Evolutionary conservation across 306 rosid genomes (phyloP), one percentile per base, ranked within the genome.

Genomic region (Cicer bijugum): DNA sequence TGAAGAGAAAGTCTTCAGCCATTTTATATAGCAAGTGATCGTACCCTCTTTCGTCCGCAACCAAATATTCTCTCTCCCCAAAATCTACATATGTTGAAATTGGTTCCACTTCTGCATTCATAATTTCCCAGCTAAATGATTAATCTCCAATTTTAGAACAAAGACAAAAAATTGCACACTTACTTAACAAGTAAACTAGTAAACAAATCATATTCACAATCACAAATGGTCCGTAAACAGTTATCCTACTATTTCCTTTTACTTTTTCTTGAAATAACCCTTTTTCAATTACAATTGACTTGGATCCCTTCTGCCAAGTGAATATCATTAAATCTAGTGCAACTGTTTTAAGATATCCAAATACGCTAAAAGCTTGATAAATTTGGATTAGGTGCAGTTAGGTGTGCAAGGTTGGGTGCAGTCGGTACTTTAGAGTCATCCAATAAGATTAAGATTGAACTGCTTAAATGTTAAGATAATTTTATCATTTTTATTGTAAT

Each of bases 11-110:
- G 53, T 88, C 91, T 60, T 83, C 87, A 3, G 90, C 91, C 97
- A 94, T 85, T 83, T 89, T 94, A 86, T 84, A 89, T 0, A 94
- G 85, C 79, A 94, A 81, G 75, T 76, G 73, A 44, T 89, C 98
- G 17, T 85, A 94, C 58, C 98, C 98, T 89, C 98, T 84, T 69
- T 88, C 92, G 72, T 94, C 98, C 6, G 95, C 98, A 59, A 94
- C 96, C 80, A 94, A 55, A 85, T 77, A 94, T 80, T 94, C 98
- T 65, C 87, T 77, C 73, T 89, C 96, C 46, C 98, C 98, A 47
- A 84, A 94, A 20, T 91, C 97, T 19, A 74, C 69, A 42, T 72
- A 94, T 3, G 98, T 94, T 6, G 97, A 86, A 77, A 94, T 94
- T 72, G 98, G 98, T 76, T 94, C 98, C 46, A 88, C 98, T 86